phyloP scores from a whole-genome alignment of 306 rosid species.

The Prunus mongolica region DNA sequence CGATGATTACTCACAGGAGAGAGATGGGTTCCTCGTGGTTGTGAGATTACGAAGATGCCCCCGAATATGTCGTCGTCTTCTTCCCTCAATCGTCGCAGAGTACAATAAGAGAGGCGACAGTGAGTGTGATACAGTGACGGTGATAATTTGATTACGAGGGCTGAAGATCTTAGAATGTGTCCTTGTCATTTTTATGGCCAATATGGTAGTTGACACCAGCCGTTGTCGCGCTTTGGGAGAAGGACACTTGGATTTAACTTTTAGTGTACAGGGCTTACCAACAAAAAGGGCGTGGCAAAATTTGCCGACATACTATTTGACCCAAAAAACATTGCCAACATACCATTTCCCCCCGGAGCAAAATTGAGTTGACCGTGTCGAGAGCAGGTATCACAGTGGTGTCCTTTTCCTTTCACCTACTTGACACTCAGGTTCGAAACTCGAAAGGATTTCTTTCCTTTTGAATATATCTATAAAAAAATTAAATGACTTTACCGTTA shows the following conservation, averaged over 20 bases:
- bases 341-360: no score
- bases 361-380: no score
- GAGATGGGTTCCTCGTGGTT: background rate
- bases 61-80: background rate
- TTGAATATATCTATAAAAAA: no score
- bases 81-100: background rate
- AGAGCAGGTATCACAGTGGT: no score
- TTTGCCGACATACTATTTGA: background rate
- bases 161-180: background rate
- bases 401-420: no score
- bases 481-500: no score
- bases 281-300: background rate
- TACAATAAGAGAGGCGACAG: background rate
- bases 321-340: no score
- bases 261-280: no score
- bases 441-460: no score
- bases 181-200: background rate
- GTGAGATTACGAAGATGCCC: background rate
- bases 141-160: background rate
- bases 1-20: background rate
- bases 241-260: background rate
- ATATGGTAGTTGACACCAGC: background rate
- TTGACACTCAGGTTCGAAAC: no score
- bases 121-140: background rate
- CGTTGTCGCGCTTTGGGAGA: background rate